Base-by-base conservation (phyloP, 495 filamentous ascomycete species). In the Cudoniella acicularis region DNA sequence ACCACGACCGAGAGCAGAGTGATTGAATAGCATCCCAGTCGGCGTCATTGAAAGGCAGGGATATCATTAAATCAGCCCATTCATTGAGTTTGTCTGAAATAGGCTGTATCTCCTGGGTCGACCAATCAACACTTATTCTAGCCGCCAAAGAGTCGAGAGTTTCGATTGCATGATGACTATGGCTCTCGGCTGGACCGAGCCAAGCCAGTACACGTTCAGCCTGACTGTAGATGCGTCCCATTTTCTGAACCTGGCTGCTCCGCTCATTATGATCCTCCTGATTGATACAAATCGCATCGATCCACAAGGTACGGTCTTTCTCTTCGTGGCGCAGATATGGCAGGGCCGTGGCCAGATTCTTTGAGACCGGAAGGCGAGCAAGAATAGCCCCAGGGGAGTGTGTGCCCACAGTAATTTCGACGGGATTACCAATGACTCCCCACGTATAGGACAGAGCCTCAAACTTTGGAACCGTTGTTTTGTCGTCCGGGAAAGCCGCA, bases 221-320 rank as follows among this genome's bases (percentile, higher is more conserved):
- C 16, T 40, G 40, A 3, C 40, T 48, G 40, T 70, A 76, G 16
- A 76, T 68, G 6, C 65, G 54, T 0, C 57, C 55, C 71, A 74
- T 76, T 3, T 66, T 49, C 1, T 42, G 42, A 2, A 76, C 65
- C 57, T 76, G 73, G 0, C 55, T 46, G 17, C 56, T 64, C 16
- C 66, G 67, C 53, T 76, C 73, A 6, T 51, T 36, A 1, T 55
- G 40, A 55, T 73, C 57, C 1, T 56, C n/a, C 57, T 73, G 72
- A 43, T 74, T 66, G 55, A 74, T 70, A 54, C 71, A 73, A 21
- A 72, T 59, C 16, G 64, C 67, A 53, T 73, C 69, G 21, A 73
- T 63, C 72, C 70, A 74, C 0, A 74, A 20, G 6, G 54, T 18
- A 2, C 69, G 62, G 23, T 56, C 27, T 22, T 53, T 30, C 6